phyloP scores from a whole-genome alignment of 768 basidiomycete species.

The Lyophyllum atratum region DNA sequence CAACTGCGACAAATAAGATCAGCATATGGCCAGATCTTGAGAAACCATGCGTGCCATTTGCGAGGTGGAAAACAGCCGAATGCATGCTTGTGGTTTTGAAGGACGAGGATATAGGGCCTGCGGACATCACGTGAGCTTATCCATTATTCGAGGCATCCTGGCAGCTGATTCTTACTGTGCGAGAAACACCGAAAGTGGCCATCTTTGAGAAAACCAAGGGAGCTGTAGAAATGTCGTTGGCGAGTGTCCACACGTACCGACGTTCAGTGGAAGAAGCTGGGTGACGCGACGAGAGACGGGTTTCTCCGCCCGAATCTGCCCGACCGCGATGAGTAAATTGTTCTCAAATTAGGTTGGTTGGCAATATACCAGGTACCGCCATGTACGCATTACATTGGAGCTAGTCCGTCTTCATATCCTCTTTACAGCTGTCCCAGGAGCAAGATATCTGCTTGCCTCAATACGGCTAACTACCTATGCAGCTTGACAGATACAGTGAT shows the following conservation, averaged over 20 bases:
- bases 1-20: slow-evolving; percentile 27
- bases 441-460: too few species aligned
- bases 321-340: slow-evolving; percentile 4
- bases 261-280: slow-evolving; percentile 10
- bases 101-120: slow-evolving; percentile 27
- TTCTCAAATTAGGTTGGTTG: not conserved
- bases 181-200: slow-evolving; percentile 16
- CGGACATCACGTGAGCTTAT: slow-evolving; percentile 32
- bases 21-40: not conserved
- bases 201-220: not conserved
- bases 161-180: slow-evolving; percentile 21
- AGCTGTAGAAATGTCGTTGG: not conserved
- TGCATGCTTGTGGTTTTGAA: slow-evolving; percentile 12
- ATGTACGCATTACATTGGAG: too few species aligned
- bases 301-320: slow-evolving; percentile 25
- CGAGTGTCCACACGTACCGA: not conserved
- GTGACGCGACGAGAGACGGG: slow-evolving; percentile 12
- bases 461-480: too few species aligned
- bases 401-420: too few species aligned
- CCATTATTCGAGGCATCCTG: not conserved
- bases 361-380: too few species aligned
- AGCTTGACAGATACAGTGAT: too few species aligned
- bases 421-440: too few species aligned
- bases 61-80: slow-evolving; percentile 36
- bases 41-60: slow-evolving; percentile 27